Evolutionary conservation across 495 filamentous ascomycete species (phyloP).

Genomic region (Penicillium samsonianum): DNA sequence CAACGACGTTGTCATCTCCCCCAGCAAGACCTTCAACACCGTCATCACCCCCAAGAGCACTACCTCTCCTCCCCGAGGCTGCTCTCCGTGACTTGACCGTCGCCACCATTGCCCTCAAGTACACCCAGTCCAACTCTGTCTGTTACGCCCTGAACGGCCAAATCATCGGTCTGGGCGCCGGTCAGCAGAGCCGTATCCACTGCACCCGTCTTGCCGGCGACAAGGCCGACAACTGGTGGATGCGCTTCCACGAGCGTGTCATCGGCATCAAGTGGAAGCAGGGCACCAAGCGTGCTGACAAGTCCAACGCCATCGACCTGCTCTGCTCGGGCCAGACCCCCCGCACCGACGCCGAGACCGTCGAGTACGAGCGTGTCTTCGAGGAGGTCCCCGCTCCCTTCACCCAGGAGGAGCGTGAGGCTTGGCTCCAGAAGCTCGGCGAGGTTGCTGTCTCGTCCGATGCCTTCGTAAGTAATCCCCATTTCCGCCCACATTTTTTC

Average conservation of each 20-base stretch:
- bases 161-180: slow-evolving; percentile 89
- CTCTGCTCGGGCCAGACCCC: slow-evolving; percentile 87
- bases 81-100: slow-evolving; percentile 90
- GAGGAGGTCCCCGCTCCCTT: slow-evolving; percentile 87
- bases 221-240: slow-evolving; percentile 99
- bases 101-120: slow-evolving; percentile 95
- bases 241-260: slow-evolving; percentile 89
- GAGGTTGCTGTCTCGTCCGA: slow-evolving; percentile 89
- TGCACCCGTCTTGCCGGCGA: slow-evolving; percentile 98
- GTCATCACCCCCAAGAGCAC: slow-evolving; percentile 83
- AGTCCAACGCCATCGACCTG: slow-evolving; percentile 96
- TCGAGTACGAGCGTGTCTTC: slow-evolving; percentile 84
- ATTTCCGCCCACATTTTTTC: background rate
- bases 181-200: slow-evolving; percentile 96
- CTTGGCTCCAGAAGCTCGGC: slow-evolving; percentile 76
- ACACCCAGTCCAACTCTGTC: slow-evolving; percentile 97
- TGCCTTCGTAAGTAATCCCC: slow-evolving; percentile 73
- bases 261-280: slow-evolving; percentile 93
- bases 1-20: slow-evolving; percentile 85
- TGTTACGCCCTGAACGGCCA: slow-evolving; percentile 97
- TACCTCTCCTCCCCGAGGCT: slow-evolving; percentile 67
- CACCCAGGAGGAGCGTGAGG: slow-evolving; percentile 77
- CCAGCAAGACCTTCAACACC: slow-evolving; percentile 76
- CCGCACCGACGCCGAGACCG: slow-evolving; percentile 73
- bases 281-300: slow-evolving; percentile 92